Conservation (phyloP, 2,329 filamentous ascomycete species). For the Fusarium globosum region DNA sequence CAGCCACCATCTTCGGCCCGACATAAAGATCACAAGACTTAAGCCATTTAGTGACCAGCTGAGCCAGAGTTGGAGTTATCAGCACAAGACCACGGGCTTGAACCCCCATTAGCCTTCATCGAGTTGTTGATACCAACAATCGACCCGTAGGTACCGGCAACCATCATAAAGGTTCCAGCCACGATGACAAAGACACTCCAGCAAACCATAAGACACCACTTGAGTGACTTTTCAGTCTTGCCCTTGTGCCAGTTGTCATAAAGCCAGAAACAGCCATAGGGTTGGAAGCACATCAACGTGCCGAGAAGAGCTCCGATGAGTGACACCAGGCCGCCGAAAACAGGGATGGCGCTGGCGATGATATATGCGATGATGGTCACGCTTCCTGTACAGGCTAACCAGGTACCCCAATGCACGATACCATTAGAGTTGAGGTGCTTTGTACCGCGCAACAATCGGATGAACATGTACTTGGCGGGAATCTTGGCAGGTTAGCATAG, state of each 20-base stretch:
- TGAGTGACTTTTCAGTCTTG: background rate
- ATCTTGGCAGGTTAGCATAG: background rate
- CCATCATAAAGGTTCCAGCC: slow-evolving; percentile 52
- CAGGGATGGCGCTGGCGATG: slow-evolving; percentile 38
- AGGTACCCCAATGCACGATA: slow-evolving; percentile 46
- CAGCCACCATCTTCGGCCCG: background rate
- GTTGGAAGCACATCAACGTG: slow-evolving; percentile 46
- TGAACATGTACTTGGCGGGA: slow-evolving; percentile 31
- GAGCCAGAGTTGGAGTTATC: slow-evolving; percentile 54
- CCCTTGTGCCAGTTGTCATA: slow-evolving; percentile 44
- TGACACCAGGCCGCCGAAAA: slow-evolving; percentile 46
- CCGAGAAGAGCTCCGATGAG: slow-evolving; percentile 47
- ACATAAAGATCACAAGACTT: accelerated
- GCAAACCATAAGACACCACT: slow-evolving; percentile 25
- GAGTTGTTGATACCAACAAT: slow-evolving; percentile 50
- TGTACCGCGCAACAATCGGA: slow-evolving; percentile 41
- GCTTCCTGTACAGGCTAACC: slow-evolving; percentile 46
- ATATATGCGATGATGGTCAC: slow-evolving; percentile 44
- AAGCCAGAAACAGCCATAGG: slow-evolving; percentile 46
- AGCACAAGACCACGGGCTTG: slow-evolving; percentile 55
- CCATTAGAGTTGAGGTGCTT: slow-evolving; percentile 47
- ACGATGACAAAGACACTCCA: slow-evolving; percentile 29
- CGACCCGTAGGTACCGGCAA: slow-evolving; percentile 58
- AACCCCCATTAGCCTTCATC: slow-evolving; percentile 50
- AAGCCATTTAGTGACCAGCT: slow-evolving; percentile 2